Conservation (phyloP, 225 moss, liverwort and hornwort species). For the Antitrichia curtipendula region DNA sequence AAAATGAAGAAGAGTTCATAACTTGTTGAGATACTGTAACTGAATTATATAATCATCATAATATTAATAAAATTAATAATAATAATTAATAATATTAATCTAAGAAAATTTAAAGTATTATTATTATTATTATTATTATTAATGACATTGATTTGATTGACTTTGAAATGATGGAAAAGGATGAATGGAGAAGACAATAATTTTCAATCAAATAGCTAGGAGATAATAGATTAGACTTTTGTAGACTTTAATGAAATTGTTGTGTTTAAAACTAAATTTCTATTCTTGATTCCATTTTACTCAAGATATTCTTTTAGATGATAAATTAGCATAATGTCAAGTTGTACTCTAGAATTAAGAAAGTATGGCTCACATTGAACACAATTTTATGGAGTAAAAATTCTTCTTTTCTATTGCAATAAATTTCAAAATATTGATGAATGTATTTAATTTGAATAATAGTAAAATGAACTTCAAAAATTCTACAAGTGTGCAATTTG, state of each 20-base stretch:
- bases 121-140: too few relatives aligned
- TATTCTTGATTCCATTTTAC: background rate
- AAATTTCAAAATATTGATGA: background rate
- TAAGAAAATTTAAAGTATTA: too few relatives aligned
- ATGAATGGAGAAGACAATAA: too few relatives aligned
- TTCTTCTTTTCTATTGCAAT: background rate
- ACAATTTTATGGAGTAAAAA: background rate
- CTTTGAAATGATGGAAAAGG: too few relatives aligned
- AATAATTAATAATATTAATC: too few relatives aligned
- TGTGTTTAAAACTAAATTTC: background rate
- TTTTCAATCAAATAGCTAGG: too few relatives aligned
- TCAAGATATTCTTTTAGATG: rapidly evolving
- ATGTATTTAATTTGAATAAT: background rate
- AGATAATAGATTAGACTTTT: too few relatives aligned
- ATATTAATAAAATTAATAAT: background rate
- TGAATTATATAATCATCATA: background rate
- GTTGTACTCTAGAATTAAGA: background rate
- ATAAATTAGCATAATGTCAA: background rate
- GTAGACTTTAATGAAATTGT: background rate
- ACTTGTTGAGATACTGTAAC: background rate
- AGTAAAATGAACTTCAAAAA: background rate
- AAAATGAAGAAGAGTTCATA: too few relatives aligned
- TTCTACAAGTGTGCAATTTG: background rate
- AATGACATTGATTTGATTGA: too few relatives aligned
- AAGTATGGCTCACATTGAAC: background rate